Percentiles rank a stretch among this genome's conserved stretches.
Conservation (phyloP, 805 yeast genomes). For the Isabelozyma rhagii region DNA sequence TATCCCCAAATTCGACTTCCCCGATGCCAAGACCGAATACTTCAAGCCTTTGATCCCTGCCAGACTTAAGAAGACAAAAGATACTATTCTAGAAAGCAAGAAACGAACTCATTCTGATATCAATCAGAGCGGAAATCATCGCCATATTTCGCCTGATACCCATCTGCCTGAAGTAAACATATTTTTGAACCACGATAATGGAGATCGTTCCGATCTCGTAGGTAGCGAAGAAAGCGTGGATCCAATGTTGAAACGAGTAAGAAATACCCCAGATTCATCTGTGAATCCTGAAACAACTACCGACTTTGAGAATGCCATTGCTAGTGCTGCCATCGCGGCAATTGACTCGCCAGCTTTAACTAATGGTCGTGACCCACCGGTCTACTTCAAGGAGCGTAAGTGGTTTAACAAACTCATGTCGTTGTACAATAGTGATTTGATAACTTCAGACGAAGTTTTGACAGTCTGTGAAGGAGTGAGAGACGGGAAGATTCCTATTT, state of each 20-base stretch:
- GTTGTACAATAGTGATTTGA: conserved; percentile 21
- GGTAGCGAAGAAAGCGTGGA: conserved; percentile 23
- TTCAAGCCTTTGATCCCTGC: conserved; percentile 22
- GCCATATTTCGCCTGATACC: not conserved
- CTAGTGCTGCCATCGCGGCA: conserved; percentile 31
- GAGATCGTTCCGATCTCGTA: not conserved
- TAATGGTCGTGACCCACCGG: conserved; percentile 18
- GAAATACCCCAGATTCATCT: conserved; percentile 9
- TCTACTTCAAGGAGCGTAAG: conserved; percentile 31
- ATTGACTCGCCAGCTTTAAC: conserved; percentile 27
- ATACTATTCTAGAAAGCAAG: conserved; percentile 4
- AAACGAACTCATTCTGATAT: conserved; percentile 10
- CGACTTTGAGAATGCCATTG: conserved; percentile 23
- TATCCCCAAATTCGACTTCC: conserved; percentile 31
- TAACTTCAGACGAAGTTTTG: conserved; percentile 28
- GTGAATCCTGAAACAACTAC: conserved; percentile 3
- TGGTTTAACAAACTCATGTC: conserved; percentile 34
- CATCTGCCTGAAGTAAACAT: conserved; percentile 3
- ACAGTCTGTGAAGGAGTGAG: conserved; percentile 34
- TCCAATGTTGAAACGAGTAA: conserved; percentile 23
- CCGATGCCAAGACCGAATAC: conserved; percentile 24
- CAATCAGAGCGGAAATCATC: not conserved
- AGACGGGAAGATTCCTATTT: conserved; percentile 33
- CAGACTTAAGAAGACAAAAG: conserved; percentile 8
- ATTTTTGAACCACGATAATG: conserved; percentile 4